phyloP scores from a whole-genome alignment of 495 filamentous ascomycete genomes.

The Podospora pseudocomata region DNA sequence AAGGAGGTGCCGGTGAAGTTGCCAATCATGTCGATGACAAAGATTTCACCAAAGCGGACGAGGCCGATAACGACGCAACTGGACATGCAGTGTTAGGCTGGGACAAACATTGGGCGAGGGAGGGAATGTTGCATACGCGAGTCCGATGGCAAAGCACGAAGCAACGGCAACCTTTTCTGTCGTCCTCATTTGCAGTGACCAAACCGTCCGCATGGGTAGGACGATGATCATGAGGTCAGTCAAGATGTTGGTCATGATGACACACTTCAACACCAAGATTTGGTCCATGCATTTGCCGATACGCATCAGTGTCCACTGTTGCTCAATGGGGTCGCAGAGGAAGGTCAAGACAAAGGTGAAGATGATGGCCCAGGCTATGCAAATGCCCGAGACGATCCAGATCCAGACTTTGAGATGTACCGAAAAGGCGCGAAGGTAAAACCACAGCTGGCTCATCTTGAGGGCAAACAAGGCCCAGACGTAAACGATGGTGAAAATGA shows the following conservation, averaged over 20 bases:
- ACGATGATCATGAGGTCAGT: slow-evolving; percentile 8
- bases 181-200: slow-evolving; percentile 6
- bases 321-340: slow-evolving; percentile 3
- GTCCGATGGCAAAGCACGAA: slow-evolving; percentile 7
- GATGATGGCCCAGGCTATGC: neutral
- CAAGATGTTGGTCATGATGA: slow-evolving; percentile 11
- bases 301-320: slow-evolving; percentile 1
- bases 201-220: slow-evolving; percentile 6
- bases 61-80: slow-evolving; percentile 8
- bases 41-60: slow-evolving; percentile 5
- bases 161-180: slow-evolving; percentile 8
- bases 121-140: neutral
- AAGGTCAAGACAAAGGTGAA: slow-evolving; percentile 6
- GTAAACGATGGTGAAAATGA: slow-evolving; percentile 6
- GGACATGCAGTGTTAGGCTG: neutral
- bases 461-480: slow-evolving; percentile 3
- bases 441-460: slow-evolving; percentile 5
- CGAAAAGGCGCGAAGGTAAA: slow-evolving; percentile 5
- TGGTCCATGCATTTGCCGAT: slow-evolving; percentile 7
- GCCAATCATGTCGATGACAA: slow-evolving; percentile 5
- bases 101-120: neutral
- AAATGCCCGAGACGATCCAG: neutral
- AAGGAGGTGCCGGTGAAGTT: slow-evolving; percentile 9
- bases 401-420: slow-evolving; percentile 1
- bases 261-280: slow-evolving; percentile 6